These are phyloP conservation scores for Daldinia childiae DNA, from an alignment of 495 filamentous ascomycete species.

Conservation along the genomic window DNA sequence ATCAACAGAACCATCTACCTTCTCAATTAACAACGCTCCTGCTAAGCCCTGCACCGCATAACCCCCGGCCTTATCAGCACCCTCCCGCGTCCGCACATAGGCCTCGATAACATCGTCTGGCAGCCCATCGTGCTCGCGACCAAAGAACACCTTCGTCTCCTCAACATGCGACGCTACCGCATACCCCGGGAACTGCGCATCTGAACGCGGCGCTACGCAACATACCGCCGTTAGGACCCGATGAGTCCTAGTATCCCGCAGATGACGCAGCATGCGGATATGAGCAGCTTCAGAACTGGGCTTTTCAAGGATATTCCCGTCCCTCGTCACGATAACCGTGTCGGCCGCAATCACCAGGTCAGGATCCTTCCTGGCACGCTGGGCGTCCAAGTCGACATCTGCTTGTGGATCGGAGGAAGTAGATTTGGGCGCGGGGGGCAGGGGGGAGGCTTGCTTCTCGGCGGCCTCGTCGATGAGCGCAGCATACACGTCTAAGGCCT, in stretches of 20 bases:
- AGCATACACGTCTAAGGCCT: slow-evolving; percentile 81
- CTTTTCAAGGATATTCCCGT: slow-evolving; percentile 87
- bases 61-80: slow-evolving; percentile 94
- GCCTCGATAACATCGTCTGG: slow-evolving; percentile 69
- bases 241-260: slow-evolving; percentile 78
- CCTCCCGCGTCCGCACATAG: slow-evolving; percentile 92
- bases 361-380: slow-evolving; percentile 65
- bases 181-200: slow-evolving; percentile 83
- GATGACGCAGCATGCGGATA: slow-evolving; percentile 77
- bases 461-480: slow-evolving; percentile 66
- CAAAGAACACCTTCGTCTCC: slow-evolving; percentile 86
- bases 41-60: slow-evolving; percentile 94
- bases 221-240: slow-evolving; percentile 84
- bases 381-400: neutral
- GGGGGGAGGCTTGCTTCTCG: slow-evolving; percentile 19
- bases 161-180: slow-evolving; percentile 81
- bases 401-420: neutral
- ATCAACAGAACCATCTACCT: slow-evolving; percentile 87
- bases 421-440: neutral
- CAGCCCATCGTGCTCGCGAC: slow-evolving; percentile 78
- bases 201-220: slow-evolving; percentile 79
- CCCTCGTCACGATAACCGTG: slow-evolving; percentile 83
- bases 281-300: slow-evolving; percentile 83
- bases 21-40: slow-evolving; percentile 80
- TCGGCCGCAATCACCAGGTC: slow-evolving; percentile 90